Base-by-base conservation (phyloP, 331 rosid species). In the Malus hybrid region DNA sequence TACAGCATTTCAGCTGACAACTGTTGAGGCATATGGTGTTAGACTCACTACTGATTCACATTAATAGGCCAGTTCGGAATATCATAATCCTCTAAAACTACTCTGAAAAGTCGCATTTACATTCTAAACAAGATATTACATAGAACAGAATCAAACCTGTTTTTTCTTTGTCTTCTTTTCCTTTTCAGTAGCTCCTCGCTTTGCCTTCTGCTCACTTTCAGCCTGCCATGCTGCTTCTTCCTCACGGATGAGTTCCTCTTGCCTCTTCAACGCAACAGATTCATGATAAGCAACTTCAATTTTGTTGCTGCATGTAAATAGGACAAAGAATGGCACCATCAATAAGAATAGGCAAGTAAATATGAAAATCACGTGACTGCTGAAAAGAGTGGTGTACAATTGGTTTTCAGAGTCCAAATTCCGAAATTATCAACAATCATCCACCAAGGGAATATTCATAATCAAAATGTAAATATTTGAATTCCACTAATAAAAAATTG, bases 281-380 rank as follows among this genome's bases (percentile, higher is more conserved):
- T 95, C 99, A 93, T 92, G 99, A 79, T 95, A 92, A 72, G 99
- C 96, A 83, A 90, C 99, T 85, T 95, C 99, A 80, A 92, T 88
- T 84, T 90, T 95, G 75, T 89, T 89, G 96, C 97, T 95, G 96
- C 84, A 81, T 29, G 71, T 68, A 82, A 79, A 57, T 66, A 81
- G 69, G 50, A 76, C 66, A 78, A 80, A 79, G 18, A 79, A 64
- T 74, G 78, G 77, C 72, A 55, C 50, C 33, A 34, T 78, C 70
- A 60, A 63, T 9, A 28, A 68, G 69, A 26, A 68, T 20, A 39
- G 65, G 29, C 46, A 57, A 42, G 22, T 70, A n/a, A 44, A 70
- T 24, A 68, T 57, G 66, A 15, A 14, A 9, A 28, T 26, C 24
- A 13, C 4, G n/a, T 62, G 5, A 29, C 30, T 14, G 8, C 28